These are phyloP conservation scores for Fusarium sublunatum DNA, from an alignment of 2,329 filamentous ascomycete genomes.

Conservation along the genomic window DNA sequence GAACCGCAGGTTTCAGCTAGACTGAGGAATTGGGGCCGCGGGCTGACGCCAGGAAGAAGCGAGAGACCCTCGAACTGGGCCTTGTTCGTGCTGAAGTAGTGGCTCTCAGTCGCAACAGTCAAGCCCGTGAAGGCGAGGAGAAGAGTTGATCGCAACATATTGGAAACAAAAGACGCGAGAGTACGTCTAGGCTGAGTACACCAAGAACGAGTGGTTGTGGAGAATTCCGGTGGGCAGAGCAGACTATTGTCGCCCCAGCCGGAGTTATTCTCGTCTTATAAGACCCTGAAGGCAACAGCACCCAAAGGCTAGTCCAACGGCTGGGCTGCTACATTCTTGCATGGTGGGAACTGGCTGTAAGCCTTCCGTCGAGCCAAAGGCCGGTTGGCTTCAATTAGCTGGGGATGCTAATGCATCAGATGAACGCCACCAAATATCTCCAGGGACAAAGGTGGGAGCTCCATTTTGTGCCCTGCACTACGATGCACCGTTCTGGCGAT, in stretches of 20 bases:
- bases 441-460: constrained; percentile 22
- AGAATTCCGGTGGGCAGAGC: neutral
- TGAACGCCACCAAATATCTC: constrained; percentile 35
- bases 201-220: neutral
- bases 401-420: constrained; percentile 29
- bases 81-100: constrained; percentile 33
- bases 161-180: neutral
- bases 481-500: constrained; percentile 23
- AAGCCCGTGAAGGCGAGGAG: constrained; percentile 45
- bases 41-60: constrained; percentile 38
- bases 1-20: constrained; percentile 36
- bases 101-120: constrained; percentile 32
- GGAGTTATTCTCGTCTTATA: constrained; percentile 31
- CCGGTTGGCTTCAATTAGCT: constrained; percentile 25
- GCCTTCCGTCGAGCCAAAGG: constrained; percentile 16
- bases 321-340: constrained; percentile 1
- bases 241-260: neutral
- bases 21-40: constrained; percentile 36
- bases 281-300: constrained; percentile 5
- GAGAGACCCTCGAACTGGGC: constrained; percentile 29
- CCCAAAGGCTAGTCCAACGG: neutral
- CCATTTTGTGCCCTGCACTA: constrained; percentile 1
- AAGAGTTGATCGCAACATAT: constrained; percentile 45
- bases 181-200: neutral
- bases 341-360: constrained; percentile 20